Evolutionary conservation across 306 rosid species (phyloP), one percentile per base, ranked within the genome.

Genomic region (Canavalia ensiformis): DNA sequence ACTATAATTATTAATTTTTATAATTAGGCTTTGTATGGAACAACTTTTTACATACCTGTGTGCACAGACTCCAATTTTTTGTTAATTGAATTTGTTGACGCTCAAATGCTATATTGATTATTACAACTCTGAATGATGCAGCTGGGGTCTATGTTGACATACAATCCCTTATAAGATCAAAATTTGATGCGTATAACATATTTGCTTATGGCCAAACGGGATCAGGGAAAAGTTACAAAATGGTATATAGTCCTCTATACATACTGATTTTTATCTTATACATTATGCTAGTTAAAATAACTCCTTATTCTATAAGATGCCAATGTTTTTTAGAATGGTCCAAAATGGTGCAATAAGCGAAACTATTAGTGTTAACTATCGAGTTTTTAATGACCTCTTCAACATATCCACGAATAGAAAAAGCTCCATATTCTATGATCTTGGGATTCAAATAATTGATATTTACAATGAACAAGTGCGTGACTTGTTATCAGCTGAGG

Each of bases 191-290:
- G 44, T 95, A 74, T 63, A 95, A 90, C 46, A 95, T 95, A 77
- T 93, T 93, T 46, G 99, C 99, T 81, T 95, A 93, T 81, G 99
- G 99, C 47, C 99, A 93, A 50, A 95, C 97, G 8, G 97, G 99
- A 76, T 93, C 99, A 8, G 97, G 99, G 49, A 95, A 95, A 88
- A 95, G 97, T 18, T 90, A 83, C 84, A 95, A 97, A 69, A 93
- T 95, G 99, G 99, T 95, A 89, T 88, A 84, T 13, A 42, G 67
- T 69, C 55, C 72, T 68, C 4, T 72, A 11, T 59, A 7, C 33
- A 76, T 39, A 54, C 25, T 69, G 9, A 18, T 65, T 65, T 59
- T 58, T 58, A 42, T 76, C 44, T 66, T 30, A 65, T 66, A 35
- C 6, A 39, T 56, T 37, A 68, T 68, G 46, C 34, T 60, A 63